Conservation (phyloP, 1,139 yeast species). For the Debaryomyces psychrophilus region DNA sequence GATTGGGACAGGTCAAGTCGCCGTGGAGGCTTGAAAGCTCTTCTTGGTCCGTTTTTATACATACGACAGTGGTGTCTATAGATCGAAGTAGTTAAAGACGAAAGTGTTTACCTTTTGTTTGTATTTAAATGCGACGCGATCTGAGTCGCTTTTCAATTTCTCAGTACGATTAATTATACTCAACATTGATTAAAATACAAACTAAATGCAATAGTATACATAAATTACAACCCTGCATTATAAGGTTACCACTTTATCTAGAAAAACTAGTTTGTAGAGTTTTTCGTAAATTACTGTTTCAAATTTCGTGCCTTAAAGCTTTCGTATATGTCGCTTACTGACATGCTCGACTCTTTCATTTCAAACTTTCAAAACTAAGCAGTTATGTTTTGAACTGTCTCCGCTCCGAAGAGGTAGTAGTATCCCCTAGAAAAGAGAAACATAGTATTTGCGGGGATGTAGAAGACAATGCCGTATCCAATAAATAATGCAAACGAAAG, state of each 20-base stretch:
- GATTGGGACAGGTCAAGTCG: conserved; percentile 13
- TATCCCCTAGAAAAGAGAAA: conserved; percentile 36
- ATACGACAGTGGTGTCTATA: conserved; percentile 12
- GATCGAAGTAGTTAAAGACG: no score
- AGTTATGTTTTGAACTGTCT: conserved; percentile 8
- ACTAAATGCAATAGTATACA: not conserved
- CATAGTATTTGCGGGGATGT: conserved; percentile 36
- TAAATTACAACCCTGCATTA: not conserved
- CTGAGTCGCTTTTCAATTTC: not conserved
- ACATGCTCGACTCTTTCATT: not conserved
- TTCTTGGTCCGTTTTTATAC: conserved; percentile 28
- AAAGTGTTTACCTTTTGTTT: not conserved
- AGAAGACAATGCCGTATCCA: conserved; percentile 42
- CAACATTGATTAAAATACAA: not conserved
- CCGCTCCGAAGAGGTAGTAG: conserved; percentile 40
- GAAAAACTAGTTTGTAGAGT: not conserved
- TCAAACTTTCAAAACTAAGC: not conserved
- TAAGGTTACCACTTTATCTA: not conserved
- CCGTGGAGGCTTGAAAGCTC: conserved; percentile 44
- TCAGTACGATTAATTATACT: not conserved
- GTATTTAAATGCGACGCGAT: conserved; percentile 1
- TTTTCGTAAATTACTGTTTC: not conserved
- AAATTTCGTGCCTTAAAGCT: not conserved
- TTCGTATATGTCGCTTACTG: not conserved
- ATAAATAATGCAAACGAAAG: conserved; percentile 36